Evolutionary conservation across 495 filamentous ascomycete species (phyloP), one percentile per base, ranked within the genome.

Genomic region (Daldinia vernicosa): DNA sequence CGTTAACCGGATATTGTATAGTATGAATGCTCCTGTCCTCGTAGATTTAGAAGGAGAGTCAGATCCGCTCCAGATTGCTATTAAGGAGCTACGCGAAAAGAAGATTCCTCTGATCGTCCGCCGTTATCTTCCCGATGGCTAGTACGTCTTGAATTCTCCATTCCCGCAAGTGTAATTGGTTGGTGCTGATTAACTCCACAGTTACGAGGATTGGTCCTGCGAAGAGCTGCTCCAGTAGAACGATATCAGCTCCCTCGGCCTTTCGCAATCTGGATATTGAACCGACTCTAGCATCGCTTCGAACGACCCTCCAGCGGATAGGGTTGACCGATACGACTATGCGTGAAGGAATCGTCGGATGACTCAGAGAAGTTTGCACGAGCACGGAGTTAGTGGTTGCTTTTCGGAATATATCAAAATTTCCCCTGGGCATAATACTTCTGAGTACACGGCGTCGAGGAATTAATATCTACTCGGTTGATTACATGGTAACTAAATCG

Each of bases 121-220:
- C 76, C 88, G 95, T 74, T 99, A 97, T 82, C 85, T 99, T 79
- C 95, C 95, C 14, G 96, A 98, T 82, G 95, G 95, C 85, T 95
- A 87, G 95, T 97, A 89, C 83, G 93, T 86, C 12, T 47, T 37
- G n/a, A 2, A 45, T 28, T 1, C 32, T 40, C 35, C 43, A 39
- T 43, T 43, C 15, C 24, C 5, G 9, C n/a, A 43, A 24, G 33
- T 12, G 7, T 66, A 22, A 40, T 37, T n/a, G 4, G n/a, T n/a
- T 47, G 39, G 27, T 47, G 37, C 75, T 72, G 75, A 80, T 60
- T 27, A 33, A 33, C 30, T 14, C 3, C 12, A 19, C 66, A 97
- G 95, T 82, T 99, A 99, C 78, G 95, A 99, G 84, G 95, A 99
- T 80, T 99, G 95, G 95, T 95, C 93, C 58, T 97, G 94, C 82